Conservation (phyloP, 2,329 filamentous ascomycete species). For the Penicillium janthinellum region DNA sequence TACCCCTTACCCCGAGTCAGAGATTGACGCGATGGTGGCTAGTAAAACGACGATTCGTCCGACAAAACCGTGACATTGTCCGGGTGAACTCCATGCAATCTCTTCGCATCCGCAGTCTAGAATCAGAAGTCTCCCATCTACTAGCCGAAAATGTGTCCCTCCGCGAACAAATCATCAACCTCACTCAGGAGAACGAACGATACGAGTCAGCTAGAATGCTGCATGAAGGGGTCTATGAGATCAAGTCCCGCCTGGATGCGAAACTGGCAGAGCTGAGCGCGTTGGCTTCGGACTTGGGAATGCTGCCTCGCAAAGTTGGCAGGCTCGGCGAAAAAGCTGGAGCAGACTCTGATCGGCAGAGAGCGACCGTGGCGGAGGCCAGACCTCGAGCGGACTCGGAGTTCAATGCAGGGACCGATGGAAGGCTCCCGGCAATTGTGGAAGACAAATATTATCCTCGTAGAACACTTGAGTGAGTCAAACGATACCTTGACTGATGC, state of each 20-base stretch:
- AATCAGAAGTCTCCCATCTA: conserved; percentile 62
- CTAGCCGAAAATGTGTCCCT: conserved; percentile 63
- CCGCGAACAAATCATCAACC: conserved; percentile 59
- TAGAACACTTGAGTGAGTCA: conserved; percentile 56
- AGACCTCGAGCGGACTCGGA: conserved; percentile 22
- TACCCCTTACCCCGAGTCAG: background rate
- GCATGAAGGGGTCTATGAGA: conserved; percentile 50
- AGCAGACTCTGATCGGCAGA: conserved; percentile 11
- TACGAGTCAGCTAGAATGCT: conserved; percentile 48
- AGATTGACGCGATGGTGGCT: conserved; percentile 14
- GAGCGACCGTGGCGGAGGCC: conserved; percentile 16
- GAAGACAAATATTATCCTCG: conserved; percentile 63
- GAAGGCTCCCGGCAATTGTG: conserved; percentile 58
- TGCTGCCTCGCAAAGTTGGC: conserved; percentile 38
- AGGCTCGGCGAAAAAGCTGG: conserved; percentile 24
- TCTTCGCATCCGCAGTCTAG: conserved; percentile 63
- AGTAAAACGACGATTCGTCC: conserved; percentile 66
- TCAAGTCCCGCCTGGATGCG: conserved; percentile 57
- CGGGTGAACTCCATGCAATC: conserved; percentile 66
- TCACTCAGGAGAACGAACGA: conserved; percentile 58
- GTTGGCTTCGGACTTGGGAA: conserved; percentile 58
- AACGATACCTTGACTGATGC: background rate
- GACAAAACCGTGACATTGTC: conserved; percentile 68
- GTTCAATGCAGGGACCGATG: conserved; percentile 25
- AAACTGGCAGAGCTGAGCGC: conserved; percentile 59